Conservation (phyloP, 129 eudicot genomes). For the Erigeron canadensis region DNA sequence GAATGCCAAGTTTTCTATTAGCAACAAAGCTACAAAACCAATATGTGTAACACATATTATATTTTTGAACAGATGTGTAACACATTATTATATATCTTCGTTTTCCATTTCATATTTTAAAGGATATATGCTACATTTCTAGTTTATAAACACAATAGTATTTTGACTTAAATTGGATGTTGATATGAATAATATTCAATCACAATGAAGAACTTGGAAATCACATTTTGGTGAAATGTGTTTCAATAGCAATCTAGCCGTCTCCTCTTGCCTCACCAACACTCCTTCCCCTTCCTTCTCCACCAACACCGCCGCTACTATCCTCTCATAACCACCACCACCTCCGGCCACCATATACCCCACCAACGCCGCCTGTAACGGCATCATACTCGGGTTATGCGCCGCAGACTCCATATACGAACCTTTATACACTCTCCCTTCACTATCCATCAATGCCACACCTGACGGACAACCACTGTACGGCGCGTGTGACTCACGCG, state of each 20-base stretch:
- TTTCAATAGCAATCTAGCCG: conserved; percentile 60
- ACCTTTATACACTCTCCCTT: conserved; percentile 65
- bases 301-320: conserved; percentile 79
- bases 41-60: too few species aligned
- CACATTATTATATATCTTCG: too few species aligned
- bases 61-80: too few species aligned
- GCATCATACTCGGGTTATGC: conserved; percentile 84
- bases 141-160: too few species aligned
- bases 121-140: too few species aligned
- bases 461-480: conserved; percentile 85
- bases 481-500: conserved; percentile 70
- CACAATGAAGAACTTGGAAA: conserved; percentile 49
- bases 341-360: conserved; percentile 71
- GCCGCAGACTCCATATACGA: conserved; percentile 89
- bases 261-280: conserved; percentile 66
- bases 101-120: too few species aligned
- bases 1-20: too few species aligned
- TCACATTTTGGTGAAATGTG: conserved; percentile 64
- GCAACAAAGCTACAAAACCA: too few species aligned
- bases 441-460: conserved; percentile 71
- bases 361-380: conserved; percentile 89
- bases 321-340: conserved; percentile 55
- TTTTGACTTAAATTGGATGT: too few species aligned
- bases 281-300: conserved; percentile 83
- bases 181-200: background rate